These are phyloP conservation scores for Aspergillus pseudotamarii DNA, from an alignment of 2,329 filamentous ascomycete genomes.

Conservation along the genomic window DNA sequence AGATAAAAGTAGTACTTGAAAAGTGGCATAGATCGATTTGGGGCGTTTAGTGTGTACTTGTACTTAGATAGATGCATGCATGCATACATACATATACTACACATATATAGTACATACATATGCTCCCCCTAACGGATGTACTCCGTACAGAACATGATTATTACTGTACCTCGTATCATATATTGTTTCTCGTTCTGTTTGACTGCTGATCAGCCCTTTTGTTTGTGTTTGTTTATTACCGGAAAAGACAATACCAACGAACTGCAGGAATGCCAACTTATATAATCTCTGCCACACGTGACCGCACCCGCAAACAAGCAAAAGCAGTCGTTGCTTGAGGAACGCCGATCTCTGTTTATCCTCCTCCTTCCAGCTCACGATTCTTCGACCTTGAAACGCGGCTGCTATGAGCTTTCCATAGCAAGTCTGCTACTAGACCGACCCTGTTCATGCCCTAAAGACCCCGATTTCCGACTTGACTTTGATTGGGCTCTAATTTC, in stretches of 20 bases:
- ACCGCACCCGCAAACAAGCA: constrained; percentile 29
- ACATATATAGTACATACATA: not conserved
- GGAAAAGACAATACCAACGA: not conserved
- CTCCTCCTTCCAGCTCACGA: constrained; percentile 29
- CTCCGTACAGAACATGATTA: not conserved
- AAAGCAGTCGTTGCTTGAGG: constrained; percentile 43
- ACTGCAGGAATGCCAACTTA: constrained; percentile 26
- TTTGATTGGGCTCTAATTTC: constrained; percentile 1
- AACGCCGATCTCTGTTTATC: constrained; percentile 46
- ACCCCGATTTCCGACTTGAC: constrained; percentile 4
- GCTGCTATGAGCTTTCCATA: constrained; percentile 28
- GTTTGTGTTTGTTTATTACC: not conserved
- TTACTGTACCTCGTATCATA: not conserved
- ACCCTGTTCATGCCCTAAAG: constrained; percentile 16
- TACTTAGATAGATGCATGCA: not conserved
- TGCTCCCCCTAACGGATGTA: not conserved
- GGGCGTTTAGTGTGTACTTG: not conserved
- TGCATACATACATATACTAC: too few relatives aligned
- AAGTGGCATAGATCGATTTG: not conserved
- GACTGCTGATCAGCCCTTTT: not conserved
- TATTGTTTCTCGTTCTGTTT: too few relatives aligned
- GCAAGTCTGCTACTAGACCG: constrained; percentile 16
- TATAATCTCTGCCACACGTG: constrained; percentile 32
- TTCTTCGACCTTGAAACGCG: constrained; percentile 21
- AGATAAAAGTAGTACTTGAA: not conserved